Base-by-base conservation (phyloP, 371 early-diverging fungal species). In the Apophysomyces ossiformis region DNA sequence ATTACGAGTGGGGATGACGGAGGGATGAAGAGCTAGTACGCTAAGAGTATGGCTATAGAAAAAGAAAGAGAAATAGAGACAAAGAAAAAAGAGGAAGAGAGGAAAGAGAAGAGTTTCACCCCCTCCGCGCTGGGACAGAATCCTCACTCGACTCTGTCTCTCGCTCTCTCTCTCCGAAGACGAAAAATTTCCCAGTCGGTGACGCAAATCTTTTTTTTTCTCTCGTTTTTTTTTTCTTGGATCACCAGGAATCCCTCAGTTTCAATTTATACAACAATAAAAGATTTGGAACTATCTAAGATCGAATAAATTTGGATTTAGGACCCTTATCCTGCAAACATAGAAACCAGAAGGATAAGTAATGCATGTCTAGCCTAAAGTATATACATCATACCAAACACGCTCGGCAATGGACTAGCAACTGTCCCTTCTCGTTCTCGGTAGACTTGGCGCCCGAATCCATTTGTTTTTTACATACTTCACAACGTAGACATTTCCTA, bases 401-500 rank as follows among this genome's bases (percentile, higher is more conserved):
- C 46, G 61, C 80, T 36, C 85, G 78, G 67, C 88, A 88, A 50
- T 71, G 83, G 5, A 83, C 81, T 3, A 78, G 37, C 43, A 73
- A 75, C 62, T 69, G 64, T 0, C 75, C 75, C 13, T 68, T 71
- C 7, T 68, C 70, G 37, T 80, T 82, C 43, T 78, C 74, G 7
- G 69, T 75, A 16, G 79, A 76, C 21, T 82, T 84, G 16, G 85
- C 86, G 32, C 75, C 83, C 35, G 86, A 86, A 58, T 88, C 88
- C 68, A 88, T 64, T 44, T 79, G 81, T 63, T 88, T 88, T 37
- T 69, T 72, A 56, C 88, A 88, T 13, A 70, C 75, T 1, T 61
- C 70, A 63, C 88, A 88, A 4, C 74, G 71, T 41, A 88, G 62
- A 57, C 88, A 88, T 66, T 84, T 88, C 50, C 82, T 86, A 61